A percentile compares a stretch with the other conserved stretches of the same genome.
Conservation (phyloP, 2,329 filamentous ascomycete genomes). For the Neoascochyta sp. region DNA sequence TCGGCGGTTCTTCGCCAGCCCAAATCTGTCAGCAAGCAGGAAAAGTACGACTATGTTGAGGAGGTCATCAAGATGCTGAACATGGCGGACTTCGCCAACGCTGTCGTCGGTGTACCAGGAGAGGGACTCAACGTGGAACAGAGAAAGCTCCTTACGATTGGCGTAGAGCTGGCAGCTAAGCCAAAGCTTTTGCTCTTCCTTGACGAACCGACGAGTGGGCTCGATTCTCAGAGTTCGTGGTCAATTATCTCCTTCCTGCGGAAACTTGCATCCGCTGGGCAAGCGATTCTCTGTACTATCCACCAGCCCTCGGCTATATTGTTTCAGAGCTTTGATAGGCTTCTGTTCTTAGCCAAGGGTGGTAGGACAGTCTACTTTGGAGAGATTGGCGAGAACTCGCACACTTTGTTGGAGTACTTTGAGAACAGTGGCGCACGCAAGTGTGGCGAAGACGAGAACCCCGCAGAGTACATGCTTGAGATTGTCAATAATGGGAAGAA, state of each 20-base stretch:
- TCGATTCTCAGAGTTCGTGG: constrained; percentile 58
- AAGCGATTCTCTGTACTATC: constrained; percentile 48
- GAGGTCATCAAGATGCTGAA: constrained; percentile 63
- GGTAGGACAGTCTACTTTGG: constrained; percentile 49
- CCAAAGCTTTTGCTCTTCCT: constrained; percentile 61
- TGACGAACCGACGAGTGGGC: constrained; percentile 57
- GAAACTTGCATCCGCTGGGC: constrained; percentile 53
- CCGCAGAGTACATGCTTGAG: constrained; percentile 73
- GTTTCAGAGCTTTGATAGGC: constrained; percentile 46
- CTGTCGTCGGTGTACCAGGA: constrained; percentile 61
- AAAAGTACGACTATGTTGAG: constrained; percentile 61
- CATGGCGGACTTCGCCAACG: constrained; percentile 64
- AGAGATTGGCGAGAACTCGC: constrained; percentile 44
- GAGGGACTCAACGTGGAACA: constrained; percentile 66
- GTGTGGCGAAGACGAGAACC: constrained; percentile 63
- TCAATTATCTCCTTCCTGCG: constrained; percentile 60
- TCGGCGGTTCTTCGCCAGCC: constrained; percentile 48
- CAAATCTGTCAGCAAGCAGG: constrained; percentile 49
- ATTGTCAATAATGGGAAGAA: constrained; percentile 38
- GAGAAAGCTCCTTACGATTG: constrained; percentile 67
- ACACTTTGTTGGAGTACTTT: constrained; percentile 51
- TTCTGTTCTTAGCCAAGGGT: constrained; percentile 44
- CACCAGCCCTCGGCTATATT: constrained; percentile 46
- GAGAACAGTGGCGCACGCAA: constrained; percentile 59
- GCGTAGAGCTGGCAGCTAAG: constrained; percentile 67